A percentile compares a stretch with the other conserved stretches of the same genome.
Conservation (phyloP, 1,139 yeast genomes). For the Spathaspora sp. region DNA sequence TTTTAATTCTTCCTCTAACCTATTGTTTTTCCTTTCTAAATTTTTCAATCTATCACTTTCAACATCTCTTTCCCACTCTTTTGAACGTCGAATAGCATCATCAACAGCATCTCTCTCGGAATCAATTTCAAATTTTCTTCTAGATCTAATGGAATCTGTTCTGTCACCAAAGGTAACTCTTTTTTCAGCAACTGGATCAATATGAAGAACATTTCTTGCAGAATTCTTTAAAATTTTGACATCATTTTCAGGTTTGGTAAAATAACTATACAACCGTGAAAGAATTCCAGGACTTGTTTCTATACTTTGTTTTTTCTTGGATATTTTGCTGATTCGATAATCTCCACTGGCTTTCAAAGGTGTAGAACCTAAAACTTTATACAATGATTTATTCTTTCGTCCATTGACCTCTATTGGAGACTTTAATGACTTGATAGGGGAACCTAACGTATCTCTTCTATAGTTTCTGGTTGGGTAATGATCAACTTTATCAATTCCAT, state of each 20-base stretch:
- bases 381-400: slow-evolving; percentile 13
- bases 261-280: slow-evolving; percentile 15
- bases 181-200: slow-evolving; percentile 11
- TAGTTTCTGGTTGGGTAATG: neutral
- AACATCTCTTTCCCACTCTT: slow-evolving; percentile 3
- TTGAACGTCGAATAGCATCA: slow-evolving; percentile 12
- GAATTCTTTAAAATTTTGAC: slow-evolving; percentile 14
- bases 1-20: neutral
- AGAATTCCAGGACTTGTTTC: slow-evolving; percentile 14
- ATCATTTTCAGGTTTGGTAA: slow-evolving; percentile 13
- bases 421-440: slow-evolving; percentile 16
- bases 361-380: slow-evolving; percentile 12
- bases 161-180: slow-evolving; percentile 11
- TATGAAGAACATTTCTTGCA: slow-evolving; percentile 14
- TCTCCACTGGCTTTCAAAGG: slow-evolving; percentile 3
- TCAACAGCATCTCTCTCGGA: slow-evolving; percentile 13
- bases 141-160: neutral
- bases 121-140: slow-evolving; percentile 4
- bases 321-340: slow-evolving; percentile 11
- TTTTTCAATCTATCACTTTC: slow-evolving; percentile 4
- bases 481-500: neutral
- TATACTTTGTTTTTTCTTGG: neutral
- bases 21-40: slow-evolving; percentile 4
- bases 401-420: slow-evolving; percentile 9
- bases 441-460: slow-evolving; percentile 3